These are phyloP conservation scores for Suhomyces maxii DNA, from an alignment of 1,139 yeast genomes.

Conservation along the genomic window DNA sequence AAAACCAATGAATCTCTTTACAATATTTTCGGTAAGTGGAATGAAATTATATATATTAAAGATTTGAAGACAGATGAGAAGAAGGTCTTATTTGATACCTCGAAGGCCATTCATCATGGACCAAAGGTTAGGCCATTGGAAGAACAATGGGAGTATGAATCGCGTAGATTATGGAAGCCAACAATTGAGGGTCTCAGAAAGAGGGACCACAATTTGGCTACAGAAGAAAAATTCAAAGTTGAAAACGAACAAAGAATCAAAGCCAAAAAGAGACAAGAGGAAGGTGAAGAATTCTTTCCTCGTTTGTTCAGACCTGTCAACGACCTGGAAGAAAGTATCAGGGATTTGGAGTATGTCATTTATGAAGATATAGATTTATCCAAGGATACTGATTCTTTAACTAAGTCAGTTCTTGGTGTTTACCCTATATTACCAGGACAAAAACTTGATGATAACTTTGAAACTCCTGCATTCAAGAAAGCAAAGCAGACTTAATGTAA, in stretches of 20 bases:
- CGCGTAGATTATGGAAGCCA: slow-evolving; percentile 78
- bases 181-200: slow-evolving; percentile 75
- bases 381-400: too few species aligned
- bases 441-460: too few species aligned
- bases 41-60: slow-evolving; percentile 75
- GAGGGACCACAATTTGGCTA: slow-evolving; percentile 79
- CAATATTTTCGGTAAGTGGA: too few species aligned
- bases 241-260: slow-evolving; percentile 78
- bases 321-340: too few species aligned
- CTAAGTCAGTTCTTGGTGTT: too few species aligned
- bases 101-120: slow-evolving; percentile 59
- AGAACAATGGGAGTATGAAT: slow-evolving; percentile 81
- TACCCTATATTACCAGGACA: too few species aligned
- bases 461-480: too few species aligned
- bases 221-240: slow-evolving; percentile 81
- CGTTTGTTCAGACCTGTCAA: too few species aligned
- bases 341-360: too few species aligned
- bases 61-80: slow-evolving; percentile 50
- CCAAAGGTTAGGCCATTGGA: slow-evolving; percentile 77
- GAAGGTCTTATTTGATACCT: slow-evolving; percentile 63
- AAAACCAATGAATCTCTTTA: too few species aligned
- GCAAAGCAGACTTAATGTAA: too few species aligned
- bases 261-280: slow-evolving; percentile 74
- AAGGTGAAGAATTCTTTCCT: slow-evolving; percentile 79
- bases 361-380: too few species aligned